A percentile compares a stretch with the other conserved stretches of the same genome.
These are phyloP conservation scores for Daldinia concentrica DNA, from an alignment of 495 filamentous ascomycete genomes.

Conservation along the genomic window DNA sequence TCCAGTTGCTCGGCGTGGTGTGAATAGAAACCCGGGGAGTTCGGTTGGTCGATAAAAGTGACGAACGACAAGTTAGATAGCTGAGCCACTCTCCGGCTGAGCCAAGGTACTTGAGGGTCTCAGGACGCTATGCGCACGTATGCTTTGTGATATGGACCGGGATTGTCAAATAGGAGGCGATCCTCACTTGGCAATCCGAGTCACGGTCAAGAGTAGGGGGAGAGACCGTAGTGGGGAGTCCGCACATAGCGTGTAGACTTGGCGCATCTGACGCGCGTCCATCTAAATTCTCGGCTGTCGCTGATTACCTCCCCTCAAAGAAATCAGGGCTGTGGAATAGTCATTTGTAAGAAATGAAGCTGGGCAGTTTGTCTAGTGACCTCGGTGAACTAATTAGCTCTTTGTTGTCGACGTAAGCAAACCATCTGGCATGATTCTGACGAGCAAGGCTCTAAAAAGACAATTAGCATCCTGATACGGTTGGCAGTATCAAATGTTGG, in stretches of 20 bases:
- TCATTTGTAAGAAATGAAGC: conserved; percentile 18
- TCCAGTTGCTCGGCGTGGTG: conserved; percentile 31
- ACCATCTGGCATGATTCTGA: conserved; percentile 16
- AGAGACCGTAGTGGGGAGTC: conserved; percentile 34
- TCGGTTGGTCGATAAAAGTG: conserved; percentile 21
- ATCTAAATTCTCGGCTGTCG: conserved; percentile 15
- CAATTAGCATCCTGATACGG: conserved; percentile 25
- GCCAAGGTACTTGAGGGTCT: conserved; percentile 24
- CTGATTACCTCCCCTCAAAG: conserved; percentile 3
- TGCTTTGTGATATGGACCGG: conserved; percentile 26
- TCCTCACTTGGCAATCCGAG: conserved; percentile 14
- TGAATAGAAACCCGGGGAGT: conserved; percentile 31
- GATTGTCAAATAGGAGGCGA: conserved; percentile 17
- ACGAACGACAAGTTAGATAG: conserved; percentile 28
- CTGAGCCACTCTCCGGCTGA: conserved; percentile 40
- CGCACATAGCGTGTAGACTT: conserved; percentile 31
- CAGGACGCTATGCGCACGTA: conserved; percentile 27
- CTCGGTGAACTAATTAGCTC: background rate
- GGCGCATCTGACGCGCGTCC: conserved; percentile 42
- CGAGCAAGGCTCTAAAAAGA: conserved; percentile 17
- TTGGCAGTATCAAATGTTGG: conserved; percentile 30
- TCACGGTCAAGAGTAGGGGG: conserved; percentile 2
- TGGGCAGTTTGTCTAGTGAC: conserved; percentile 5
- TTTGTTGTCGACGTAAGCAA: conserved; percentile 25
- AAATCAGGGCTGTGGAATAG: background rate